A percentile compares a stretch with the other conserved stretches of the same genome.
Evolutionary conservation across 768 basidiomycete genomes (phyloP).

Genomic region (Pleurotus salmoneostramineus): DNA sequence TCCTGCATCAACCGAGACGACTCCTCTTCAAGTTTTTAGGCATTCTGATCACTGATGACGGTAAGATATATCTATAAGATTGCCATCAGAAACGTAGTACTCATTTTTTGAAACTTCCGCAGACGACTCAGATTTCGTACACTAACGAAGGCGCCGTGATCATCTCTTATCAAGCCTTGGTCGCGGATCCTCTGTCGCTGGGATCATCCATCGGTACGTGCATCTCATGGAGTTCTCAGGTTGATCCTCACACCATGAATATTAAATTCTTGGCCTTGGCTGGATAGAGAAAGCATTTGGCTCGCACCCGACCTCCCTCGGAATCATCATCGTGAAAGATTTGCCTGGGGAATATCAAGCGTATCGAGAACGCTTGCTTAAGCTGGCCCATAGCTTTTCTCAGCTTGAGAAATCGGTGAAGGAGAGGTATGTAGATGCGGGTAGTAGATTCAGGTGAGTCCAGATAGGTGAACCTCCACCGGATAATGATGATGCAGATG

Average conservation of each 20-base stretch:
- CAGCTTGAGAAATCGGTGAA: constrained; percentile 58
- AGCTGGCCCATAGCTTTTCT: constrained; percentile 73
- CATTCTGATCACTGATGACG: background rate
- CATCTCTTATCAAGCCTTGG: constrained; percentile 59
- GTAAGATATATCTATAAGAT: constrained; percentile 3
- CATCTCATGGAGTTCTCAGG: background rate
- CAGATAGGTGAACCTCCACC: too few relatives aligned
- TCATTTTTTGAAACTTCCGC: constrained; percentile 8
- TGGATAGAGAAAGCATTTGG: constrained; percentile 78
- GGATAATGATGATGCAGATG: too few relatives aligned
- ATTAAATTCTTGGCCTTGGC: background rate
- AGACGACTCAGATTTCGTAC: constrained; percentile 21
- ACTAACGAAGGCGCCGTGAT: constrained; percentile 52
- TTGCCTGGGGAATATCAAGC: constrained; percentile 62
- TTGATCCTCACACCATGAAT: too few relatives aligned
- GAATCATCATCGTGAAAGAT: constrained; percentile 80
- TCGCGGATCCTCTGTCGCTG: constrained; percentile 49
- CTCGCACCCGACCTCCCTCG: constrained; percentile 68
- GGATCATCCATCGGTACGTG: constrained; percentile 56
- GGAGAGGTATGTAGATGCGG: constrained; percentile 72
- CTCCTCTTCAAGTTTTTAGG: too few relatives aligned
- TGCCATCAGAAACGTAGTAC: background rate
- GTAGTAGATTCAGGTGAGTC: constrained; percentile 70
- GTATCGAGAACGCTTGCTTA: constrained; percentile 71
- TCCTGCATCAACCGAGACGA: too few relatives aligned